Evolutionary conservation across 78 protist species (phyloP).

Genomic region (Cavenderia fasciculata): DNA sequence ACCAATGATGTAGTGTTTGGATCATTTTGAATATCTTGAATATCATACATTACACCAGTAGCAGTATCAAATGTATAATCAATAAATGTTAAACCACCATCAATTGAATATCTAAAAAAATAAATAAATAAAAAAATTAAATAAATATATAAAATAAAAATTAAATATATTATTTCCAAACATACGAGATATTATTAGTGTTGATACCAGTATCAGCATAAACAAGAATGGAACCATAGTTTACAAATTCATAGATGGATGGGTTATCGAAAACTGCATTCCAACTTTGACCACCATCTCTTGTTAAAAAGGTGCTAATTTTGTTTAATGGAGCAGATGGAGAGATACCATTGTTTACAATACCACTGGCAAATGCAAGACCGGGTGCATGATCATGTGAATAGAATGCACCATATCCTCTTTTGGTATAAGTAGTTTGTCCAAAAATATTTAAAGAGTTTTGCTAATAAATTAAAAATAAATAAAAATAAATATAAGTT

Average conservation of each 20-base stretch:
- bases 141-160: no score
- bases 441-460: no score
- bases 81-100: neutral
- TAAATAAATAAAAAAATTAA: no score
- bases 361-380: neutral
- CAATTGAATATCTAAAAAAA: conserved; percentile 29
- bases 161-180: no score
- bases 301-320: conserved; percentile 31
- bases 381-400: conserved; percentile 16
- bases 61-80: no score
- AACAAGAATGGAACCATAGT: conserved; percentile 26
- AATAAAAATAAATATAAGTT: no score
- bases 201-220: conserved; percentile 5
- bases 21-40: conserved; percentile 23
- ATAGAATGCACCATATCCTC: conserved; percentile 70
- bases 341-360: conserved; percentile 1
- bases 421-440: no score
- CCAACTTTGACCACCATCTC: conserved; percentile 65
- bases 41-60: neutral
- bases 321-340: neutral
- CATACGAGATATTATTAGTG: neutral
- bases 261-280: conserved; percentile 5
- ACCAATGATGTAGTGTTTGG: neutral
- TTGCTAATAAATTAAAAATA: no score
- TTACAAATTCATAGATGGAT: conserved; percentile 62